A percentile compares a stretch with the other conserved stretches of the same genome.
Conservation (phyloP, 306 rosid genomes). For the Citrullus amarus region DNA sequence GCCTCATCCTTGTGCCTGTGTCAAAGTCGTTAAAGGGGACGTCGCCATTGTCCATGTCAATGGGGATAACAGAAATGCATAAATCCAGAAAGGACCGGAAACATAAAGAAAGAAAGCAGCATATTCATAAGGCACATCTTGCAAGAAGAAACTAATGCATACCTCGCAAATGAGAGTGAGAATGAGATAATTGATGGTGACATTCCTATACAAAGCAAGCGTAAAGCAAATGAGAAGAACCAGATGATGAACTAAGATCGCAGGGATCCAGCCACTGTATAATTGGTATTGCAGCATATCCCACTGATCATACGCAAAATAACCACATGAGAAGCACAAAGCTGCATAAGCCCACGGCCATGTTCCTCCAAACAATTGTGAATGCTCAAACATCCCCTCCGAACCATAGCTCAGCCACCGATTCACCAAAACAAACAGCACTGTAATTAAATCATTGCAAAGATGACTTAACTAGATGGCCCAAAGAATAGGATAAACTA, state of each 20-base stretch:
- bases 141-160: neutral
- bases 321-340: conserved; percentile 89
- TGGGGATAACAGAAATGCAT: neutral
- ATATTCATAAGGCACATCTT: conserved; percentile 5
- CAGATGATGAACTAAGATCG: conserved; percentile 78
- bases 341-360: conserved; percentile 88
- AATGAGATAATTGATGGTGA: conserved; percentile 90
- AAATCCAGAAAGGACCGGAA: neutral
- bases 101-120: neutral
- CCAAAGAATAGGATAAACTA: neutral
- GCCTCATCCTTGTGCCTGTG: neutral
- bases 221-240: conserved; percentile 85
- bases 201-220: conserved; percentile 78
- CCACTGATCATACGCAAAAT: conserved; percentile 96
- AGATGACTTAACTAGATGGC: neutral
- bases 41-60: neutral
- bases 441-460: conserved; percentile 30
- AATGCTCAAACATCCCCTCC: conserved; percentile 70
- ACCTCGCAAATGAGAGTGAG: conserved; percentile 94
- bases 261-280: conserved; percentile 69
- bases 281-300: conserved; percentile 69
- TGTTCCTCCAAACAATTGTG: conserved; percentile 55
- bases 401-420: conserved; percentile 35
- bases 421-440: conserved; percentile 47
- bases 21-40: neutral